Evolutionary conservation across 768 basidiomycete species (phyloP).

Genomic region (Tephrocybe sp.): DNA sequence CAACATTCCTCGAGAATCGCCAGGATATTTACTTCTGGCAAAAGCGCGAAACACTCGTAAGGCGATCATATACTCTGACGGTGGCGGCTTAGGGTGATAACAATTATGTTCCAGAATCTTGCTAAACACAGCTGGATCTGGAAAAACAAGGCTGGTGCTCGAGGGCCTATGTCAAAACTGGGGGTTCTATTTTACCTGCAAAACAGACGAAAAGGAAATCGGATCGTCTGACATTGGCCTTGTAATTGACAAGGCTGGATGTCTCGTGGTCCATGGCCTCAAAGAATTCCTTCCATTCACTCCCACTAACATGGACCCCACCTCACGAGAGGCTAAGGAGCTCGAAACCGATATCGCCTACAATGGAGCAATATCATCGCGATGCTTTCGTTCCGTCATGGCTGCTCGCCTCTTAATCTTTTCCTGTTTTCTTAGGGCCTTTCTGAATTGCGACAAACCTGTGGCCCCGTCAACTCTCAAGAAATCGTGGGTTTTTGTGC

Average conservation of each 20-base stretch:
- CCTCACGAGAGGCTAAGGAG: too few relatives aligned
- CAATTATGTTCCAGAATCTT: not conserved
- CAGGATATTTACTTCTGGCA: not conserved
- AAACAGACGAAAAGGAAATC: not conserved
- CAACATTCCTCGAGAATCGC: not conserved
- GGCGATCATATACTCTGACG: not conserved
- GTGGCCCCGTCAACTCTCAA: not conserved
- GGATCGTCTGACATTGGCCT: not conserved
- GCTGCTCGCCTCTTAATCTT: not conserved
- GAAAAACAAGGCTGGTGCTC: not conserved
- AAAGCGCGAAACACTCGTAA: not conserved
- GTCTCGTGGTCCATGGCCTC: not conserved
- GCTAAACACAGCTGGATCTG: not conserved
- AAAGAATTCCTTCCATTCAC: not conserved
- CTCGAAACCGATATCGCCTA: not conserved
- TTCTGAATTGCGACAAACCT: not conserved
- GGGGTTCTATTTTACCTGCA: not conserved
- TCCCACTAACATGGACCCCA: not conserved
- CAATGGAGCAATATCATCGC: not conserved
- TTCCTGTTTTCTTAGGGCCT: not conserved
- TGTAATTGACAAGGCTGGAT: not conserved
- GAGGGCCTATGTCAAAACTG: not conserved
- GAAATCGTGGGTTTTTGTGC: not conserved
- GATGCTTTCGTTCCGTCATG: not conserved
- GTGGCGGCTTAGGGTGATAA: too few relatives aligned